Base-by-base conservation (phyloP, 148 eudicot species). In the Arctostaphylos glauca region DNA sequence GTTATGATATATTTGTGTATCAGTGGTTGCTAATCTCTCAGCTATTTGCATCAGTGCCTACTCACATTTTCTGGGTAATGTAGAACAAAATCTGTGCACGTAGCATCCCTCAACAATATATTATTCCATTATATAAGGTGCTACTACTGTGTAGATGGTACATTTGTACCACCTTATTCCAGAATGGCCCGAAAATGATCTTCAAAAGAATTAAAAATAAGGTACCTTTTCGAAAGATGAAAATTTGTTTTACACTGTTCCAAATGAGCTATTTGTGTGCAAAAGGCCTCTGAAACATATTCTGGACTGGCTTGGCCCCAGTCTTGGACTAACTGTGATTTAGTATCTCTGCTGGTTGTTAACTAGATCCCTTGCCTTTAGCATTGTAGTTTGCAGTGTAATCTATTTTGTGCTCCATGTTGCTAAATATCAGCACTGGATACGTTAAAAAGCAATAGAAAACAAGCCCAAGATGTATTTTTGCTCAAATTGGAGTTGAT, bases 181-280 rank as follows among this genome's bases (percentile, higher is more conserved):
- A n/a, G n/a, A n/a, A n/a, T n/a, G n/a, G n/a, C n/a, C n/a, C n/a
- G n/a, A n/a, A n/a, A n/a, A n/a, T n/a, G 76, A 83, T 91, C 81
- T 94, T 85, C 83, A 86, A 86, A 70, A 89, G 94, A 82, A 72
- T 81, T 59, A 86, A 85, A 74, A 87, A 88, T 75, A 90, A 93
- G 93, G 92, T 88, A 81, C 81, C 66, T 62, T 91, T 88, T 44
- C 25, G n/a, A n/a, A n/a, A n/a, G n/a, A n/a, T n/a, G n/a, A n/a
- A n/a, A n/a, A n/a, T n/a, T n/a, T n/a, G n/a, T n/a, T n/a, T n/a
- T n/a, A n/a, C n/a, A n/a, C n/a, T n/a, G n/a, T n/a, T n/a, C n/a
- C 59, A 60, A 49, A 64, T 16, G 81, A 48, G 5, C 21, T 62
- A 56, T 79, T 79, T 7, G 16, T 46, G 44, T 19, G 81, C 38